A percentile compares a stretch with the other conserved stretches of the same genome.
These are phyloP conservation scores for Botrytis deweyae DNA, from an alignment of 2,329 filamentous ascomycete genomes.

Conservation along the genomic window DNA sequence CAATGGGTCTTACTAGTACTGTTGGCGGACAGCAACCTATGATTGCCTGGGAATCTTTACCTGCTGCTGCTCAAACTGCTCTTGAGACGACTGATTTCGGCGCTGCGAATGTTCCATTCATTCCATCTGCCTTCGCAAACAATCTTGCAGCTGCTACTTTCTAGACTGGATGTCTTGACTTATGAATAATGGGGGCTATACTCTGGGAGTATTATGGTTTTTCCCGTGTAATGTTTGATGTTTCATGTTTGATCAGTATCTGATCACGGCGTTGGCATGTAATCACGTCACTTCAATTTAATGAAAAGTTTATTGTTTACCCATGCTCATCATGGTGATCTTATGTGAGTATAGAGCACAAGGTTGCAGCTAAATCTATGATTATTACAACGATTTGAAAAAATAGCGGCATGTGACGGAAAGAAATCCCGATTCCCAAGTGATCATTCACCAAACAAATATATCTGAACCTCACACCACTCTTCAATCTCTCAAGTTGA, in stretches of 20 bases:
- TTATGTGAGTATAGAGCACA: background rate
- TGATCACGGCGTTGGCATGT: background rate
- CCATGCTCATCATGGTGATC: background rate
- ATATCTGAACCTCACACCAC: background rate
- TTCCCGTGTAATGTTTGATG: background rate
- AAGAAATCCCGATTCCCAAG: background rate
- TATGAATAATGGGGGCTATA: background rate
- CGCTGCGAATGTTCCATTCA: conserved; percentile 45
- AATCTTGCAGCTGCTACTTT: conserved; percentile 46
- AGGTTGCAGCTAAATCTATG: background rate
- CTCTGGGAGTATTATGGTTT: background rate
- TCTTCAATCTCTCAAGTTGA: background rate
- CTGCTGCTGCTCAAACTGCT: conserved; percentile 40
- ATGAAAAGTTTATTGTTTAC: background rate
- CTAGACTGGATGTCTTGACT: background rate
- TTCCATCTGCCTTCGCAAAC: conserved; percentile 37
- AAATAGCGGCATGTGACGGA: background rate
- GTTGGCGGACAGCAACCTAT: conserved; percentile 44
- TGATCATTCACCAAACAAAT: background rate
- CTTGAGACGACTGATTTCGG: conserved; percentile 45
- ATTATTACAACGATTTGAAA: rapidly evolving
- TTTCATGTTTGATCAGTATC: background rate
- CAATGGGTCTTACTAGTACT: conserved; percentile 41
- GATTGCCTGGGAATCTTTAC: conserved; percentile 47
- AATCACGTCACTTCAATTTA: background rate